These are phyloP conservation scores for Metarhizium album DNA, from an alignment of 2,329 filamentous ascomycete genomes.

Conservation along the genomic window DNA sequence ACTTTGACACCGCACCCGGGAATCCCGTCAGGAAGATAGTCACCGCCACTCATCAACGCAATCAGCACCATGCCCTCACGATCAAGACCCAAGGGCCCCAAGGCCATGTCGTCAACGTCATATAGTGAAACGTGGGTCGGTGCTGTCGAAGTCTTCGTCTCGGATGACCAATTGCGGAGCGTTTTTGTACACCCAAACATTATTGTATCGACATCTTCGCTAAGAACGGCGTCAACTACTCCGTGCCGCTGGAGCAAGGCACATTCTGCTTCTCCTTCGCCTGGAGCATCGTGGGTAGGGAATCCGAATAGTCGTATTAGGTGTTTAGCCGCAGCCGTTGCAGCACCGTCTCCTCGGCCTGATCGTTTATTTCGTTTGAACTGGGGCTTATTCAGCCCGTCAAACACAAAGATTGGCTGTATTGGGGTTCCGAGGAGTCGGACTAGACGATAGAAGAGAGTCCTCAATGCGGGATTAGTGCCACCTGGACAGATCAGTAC, in stretches of 20 bases:
- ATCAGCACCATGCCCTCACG: slow-evolving; percentile 87
- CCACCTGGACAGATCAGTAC: slow-evolving; percentile 44
- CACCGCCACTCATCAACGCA: slow-evolving; percentile 88
- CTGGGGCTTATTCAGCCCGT: slow-evolving; percentile 71
- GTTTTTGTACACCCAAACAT: slow-evolving; percentile 88
- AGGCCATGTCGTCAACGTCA: slow-evolving; percentile 44
- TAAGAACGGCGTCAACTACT: slow-evolving; percentile 85
- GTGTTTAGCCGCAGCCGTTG: slow-evolving; percentile 69
- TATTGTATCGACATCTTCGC: slow-evolving; percentile 91
- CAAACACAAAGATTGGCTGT: slow-evolving; percentile 82
- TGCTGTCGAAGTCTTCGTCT: slow-evolving; percentile 50
- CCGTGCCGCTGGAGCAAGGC: slow-evolving; percentile 72
- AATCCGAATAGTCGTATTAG: slow-evolving; percentile 80
- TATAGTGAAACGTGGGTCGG: slow-evolving; percentile 86
- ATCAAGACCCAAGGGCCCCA: slow-evolving; percentile 53
- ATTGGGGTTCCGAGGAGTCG: slow-evolving; percentile 68
- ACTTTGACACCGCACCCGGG: slow-evolving; percentile 78
- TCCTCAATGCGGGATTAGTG: slow-evolving; percentile 79
- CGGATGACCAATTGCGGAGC: slow-evolving; percentile 73
- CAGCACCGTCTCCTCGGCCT: slow-evolving; percentile 51
- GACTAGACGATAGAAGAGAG: slow-evolving; percentile 82
- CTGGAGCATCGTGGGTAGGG: slow-evolving; percentile 73
- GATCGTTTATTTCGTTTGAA: slow-evolving; percentile 82
- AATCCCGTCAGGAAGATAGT: slow-evolving; percentile 84
- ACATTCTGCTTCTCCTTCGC: slow-evolving; percentile 94